phyloP scores from a whole-genome alignment of 208 protist genomes.

The Leishmania gerbilli region DNA sequence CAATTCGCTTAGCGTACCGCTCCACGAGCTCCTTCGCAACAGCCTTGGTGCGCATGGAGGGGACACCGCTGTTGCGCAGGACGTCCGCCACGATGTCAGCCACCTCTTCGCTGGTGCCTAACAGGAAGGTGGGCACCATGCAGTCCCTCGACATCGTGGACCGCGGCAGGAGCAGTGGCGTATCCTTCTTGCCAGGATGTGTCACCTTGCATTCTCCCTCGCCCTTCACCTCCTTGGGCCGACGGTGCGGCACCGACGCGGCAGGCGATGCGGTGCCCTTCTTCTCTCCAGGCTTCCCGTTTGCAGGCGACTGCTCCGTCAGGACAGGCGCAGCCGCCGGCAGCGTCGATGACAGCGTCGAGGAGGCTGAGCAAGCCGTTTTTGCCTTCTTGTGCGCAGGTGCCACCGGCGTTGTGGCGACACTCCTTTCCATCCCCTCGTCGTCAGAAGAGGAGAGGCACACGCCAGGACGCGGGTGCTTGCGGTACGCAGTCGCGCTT shows the following conservation, averaged over 20 bases:
- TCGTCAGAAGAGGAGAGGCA: constrained; percentile 32
- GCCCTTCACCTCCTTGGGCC: not conserved
- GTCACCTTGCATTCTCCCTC: not conserved
- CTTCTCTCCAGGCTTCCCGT: not conserved
- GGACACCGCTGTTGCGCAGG: constrained; percentile 30
- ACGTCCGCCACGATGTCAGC: constrained; percentile 54
- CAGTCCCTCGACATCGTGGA: constrained; percentile 48
- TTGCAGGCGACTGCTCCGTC: not conserved
- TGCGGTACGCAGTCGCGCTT: constrained; percentile 3
- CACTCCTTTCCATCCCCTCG: not conserved
- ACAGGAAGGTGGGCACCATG: constrained; percentile 60
- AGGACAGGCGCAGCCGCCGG: not conserved
- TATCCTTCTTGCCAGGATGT: constrained; percentile 26
- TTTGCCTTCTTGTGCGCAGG: constrained; percentile 21
- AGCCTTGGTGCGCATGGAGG: constrained; percentile 42
- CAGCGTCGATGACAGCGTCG: constrained; percentile 3
- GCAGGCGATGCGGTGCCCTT: not conserved
- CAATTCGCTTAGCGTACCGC: constrained; percentile 64
- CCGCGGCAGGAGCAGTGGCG: constrained; percentile 39
- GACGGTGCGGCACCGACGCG: not conserved
- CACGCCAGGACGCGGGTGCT: constrained; percentile 27
- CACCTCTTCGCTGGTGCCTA: constrained; percentile 57
- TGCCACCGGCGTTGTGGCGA: not conserved
- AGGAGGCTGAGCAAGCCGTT: not conserved
- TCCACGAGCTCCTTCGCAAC: constrained; percentile 56